Evolutionary conservation across 1,284 basidiomycete genomes (phyloP).

Genomic region (Ganoderma multipileum): DNA sequence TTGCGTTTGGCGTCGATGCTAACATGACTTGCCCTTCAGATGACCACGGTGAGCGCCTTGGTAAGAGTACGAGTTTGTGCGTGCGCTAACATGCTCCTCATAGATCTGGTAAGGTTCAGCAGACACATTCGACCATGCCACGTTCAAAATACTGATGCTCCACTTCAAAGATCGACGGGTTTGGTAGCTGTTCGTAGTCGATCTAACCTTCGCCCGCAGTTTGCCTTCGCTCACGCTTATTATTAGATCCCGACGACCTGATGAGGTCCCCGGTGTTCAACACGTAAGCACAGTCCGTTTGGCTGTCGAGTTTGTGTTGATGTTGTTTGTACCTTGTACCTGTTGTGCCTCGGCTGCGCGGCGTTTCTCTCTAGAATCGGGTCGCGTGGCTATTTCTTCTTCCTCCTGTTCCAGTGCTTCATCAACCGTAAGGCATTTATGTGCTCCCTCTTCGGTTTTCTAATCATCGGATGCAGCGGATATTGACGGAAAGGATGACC

Average conservation of each 20-base stretch:
- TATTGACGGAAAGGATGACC: constrained; percentile 75
- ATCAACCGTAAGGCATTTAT: constrained; percentile 63
- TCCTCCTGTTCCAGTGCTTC: constrained; percentile 92
- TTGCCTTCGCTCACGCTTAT: constrained; percentile 12
- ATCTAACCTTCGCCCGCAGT: background rate
- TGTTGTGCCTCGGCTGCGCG: constrained; percentile 1
- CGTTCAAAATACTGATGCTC: constrained; percentile 10
- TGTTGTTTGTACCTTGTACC: constrained; percentile 12
- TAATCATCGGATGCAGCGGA: constrained; percentile 52
- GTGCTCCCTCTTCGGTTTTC: background rate
- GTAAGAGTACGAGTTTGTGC: background rate
- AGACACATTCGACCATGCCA: background rate
- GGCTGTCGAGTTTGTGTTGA: background rate
- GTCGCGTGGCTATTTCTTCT: constrained; percentile 88
- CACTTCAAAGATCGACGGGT: constrained; percentile 83
- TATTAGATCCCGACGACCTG: constrained; percentile 81
- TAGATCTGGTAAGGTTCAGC: constrained; percentile 51
- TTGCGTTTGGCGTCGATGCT: constrained; percentile 5
- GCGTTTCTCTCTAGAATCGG: constrained; percentile 64
- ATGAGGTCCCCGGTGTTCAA: constrained; percentile 82
- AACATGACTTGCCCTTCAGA: constrained; percentile 47
- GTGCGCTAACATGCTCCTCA: constrained; percentile 15
- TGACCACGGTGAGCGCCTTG: constrained; percentile 69
- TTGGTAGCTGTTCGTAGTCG: constrained; percentile 77
- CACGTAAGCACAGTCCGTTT: constrained; percentile 50